Evolutionary conservation across 2,329 filamentous ascomycete species (phyloP), one percentile per base, ranked within the genome.

Genomic region (Tricladium varicosporioides): DNA sequence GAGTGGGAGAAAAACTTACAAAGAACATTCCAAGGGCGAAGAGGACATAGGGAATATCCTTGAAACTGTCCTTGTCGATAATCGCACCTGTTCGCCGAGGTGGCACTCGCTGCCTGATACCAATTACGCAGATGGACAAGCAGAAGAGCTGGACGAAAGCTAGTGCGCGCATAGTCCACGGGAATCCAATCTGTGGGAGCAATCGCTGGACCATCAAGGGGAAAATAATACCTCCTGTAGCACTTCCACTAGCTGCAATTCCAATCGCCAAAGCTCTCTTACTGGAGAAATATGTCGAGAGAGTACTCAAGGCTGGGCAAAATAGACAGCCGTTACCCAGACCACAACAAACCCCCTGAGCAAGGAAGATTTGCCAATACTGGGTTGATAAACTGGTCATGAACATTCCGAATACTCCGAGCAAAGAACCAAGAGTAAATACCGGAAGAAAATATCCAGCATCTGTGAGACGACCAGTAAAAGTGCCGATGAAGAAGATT

Each of bases 11-110:
- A 59, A 54, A 60, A 64, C 67, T 60, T 49, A 70, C 65, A 44
- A 72, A 68, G 45, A 72, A 73, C 59, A 72, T 74, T 5, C 76
- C 76, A 2, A 74, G 51, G 1, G 75, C 70, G 60, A 80, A 80
- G 9, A 81, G 65, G 1, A 73, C 61, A 59, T 78, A 80, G 2
- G 75, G 66, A 3, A 61, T 32, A 44, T 81, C 78, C 44, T 63
- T 73, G 54, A 81, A 78, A 1, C 75, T 74, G 5, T 63, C 64
- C 67, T 69, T 72, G 45, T 82, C 78, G 2, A 80, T 67, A 1
- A 80, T 54, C 0, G 74, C 72, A 0, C 76, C 76, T 0, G 67
- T 65, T 50, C 69, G 76, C 5, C 76, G 67, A 0, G 73, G 74
- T 18, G 72, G 72, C 7, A 80, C 62, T 10, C 74, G 63, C 2